Percentiles rank a stretch among this genome's conserved stretches.
phyloP scores from a whole-genome alignment of 2,329 filamentous ascomycete genomes.

The Penicillium sp. region DNA sequence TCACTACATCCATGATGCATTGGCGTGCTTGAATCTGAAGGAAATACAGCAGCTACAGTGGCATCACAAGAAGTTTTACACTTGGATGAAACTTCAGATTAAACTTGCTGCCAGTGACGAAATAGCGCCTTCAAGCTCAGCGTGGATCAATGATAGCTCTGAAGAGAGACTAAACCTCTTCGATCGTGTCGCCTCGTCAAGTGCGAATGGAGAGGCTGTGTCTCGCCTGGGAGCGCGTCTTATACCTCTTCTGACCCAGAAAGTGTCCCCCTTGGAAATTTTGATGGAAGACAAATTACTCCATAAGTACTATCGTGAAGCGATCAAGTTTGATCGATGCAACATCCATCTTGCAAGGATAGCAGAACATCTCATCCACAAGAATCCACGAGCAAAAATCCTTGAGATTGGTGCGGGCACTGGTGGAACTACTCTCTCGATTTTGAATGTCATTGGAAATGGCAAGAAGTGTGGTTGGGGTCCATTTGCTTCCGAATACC shows the following conservation, averaged over 20 bases:
- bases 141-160: neutral
- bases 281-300: slow-evolving; percentile 1
- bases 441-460: slow-evolving; percentile 14
- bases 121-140: neutral
- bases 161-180: neutral
- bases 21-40: neutral
- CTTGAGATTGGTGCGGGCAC: slow-evolving; percentile 40
- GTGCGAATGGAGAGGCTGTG: neutral
- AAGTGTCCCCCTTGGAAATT: neutral
- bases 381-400: slow-evolving; percentile 25
- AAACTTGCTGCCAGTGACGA: neutral
- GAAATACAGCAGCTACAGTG: neutral
- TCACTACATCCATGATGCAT: slow-evolving; percentile 4
- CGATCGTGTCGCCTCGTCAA: neutral
- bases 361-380: slow-evolving; percentile 7
- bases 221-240: neutral
- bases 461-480: neutral
- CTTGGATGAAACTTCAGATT: slow-evolving; percentile 5
- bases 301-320: neutral
- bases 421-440: slow-evolving; percentile 27
- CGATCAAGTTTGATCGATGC: neutral
- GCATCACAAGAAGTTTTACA: neutral
- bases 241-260: neutral
- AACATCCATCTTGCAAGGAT: neutral
- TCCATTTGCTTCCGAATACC: slow-evolving; percentile 29